Percentiles rank a stretch among this genome's conserved stretches.
These are phyloP conservation scores for Magnolia changhungtana DNA, from an alignment of 164 flowering plant species.

Conservation along the genomic window DNA sequence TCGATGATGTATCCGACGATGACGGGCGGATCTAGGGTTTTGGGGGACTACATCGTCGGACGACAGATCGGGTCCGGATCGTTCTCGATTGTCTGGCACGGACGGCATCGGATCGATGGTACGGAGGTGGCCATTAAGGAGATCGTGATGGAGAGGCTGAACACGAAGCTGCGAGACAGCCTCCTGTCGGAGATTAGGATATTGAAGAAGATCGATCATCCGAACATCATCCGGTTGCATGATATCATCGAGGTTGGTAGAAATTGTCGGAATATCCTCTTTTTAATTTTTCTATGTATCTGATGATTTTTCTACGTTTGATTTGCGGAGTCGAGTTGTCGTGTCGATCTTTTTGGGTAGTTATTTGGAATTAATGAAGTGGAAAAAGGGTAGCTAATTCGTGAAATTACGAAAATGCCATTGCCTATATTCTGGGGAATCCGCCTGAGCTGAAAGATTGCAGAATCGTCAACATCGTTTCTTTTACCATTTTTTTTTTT, in stretches of 20 bases:
- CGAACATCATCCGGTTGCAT: slow-evolving; percentile 77
- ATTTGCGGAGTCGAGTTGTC: neutral
- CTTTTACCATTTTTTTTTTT: neutral
- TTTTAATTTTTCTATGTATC: neutral
- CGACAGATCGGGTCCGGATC: slow-evolving; percentile 89
- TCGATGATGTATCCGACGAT: slow-evolving; percentile 48
- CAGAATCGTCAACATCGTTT: no score
- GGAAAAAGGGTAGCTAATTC: neutral
- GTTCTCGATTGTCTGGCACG: slow-evolving; percentile 93
- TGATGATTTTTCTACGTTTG: neutral
- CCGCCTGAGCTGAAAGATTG: neutral
- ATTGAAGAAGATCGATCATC: slow-evolving; percentile 70
- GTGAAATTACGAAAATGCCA: neutral
- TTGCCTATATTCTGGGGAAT: neutral
- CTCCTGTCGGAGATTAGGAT: slow-evolving; percentile 84
- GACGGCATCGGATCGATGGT: slow-evolving; percentile 72
- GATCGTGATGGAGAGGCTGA: slow-evolving; percentile 58
- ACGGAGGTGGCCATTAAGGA: slow-evolving; percentile 96
- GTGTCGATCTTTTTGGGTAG: neutral
- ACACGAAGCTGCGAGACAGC: slow-evolving; percentile 76
- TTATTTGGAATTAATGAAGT: neutral
- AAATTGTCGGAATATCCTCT: neutral
- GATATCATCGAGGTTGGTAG: slow-evolving; percentile 77
- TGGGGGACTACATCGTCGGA: slow-evolving; percentile 79
- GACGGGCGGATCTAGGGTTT: slow-evolving; percentile 43